phyloP scores from a whole-genome alignment of 2,329 filamentous ascomycete genomes.

The Aspergillus versicolor region DNA sequence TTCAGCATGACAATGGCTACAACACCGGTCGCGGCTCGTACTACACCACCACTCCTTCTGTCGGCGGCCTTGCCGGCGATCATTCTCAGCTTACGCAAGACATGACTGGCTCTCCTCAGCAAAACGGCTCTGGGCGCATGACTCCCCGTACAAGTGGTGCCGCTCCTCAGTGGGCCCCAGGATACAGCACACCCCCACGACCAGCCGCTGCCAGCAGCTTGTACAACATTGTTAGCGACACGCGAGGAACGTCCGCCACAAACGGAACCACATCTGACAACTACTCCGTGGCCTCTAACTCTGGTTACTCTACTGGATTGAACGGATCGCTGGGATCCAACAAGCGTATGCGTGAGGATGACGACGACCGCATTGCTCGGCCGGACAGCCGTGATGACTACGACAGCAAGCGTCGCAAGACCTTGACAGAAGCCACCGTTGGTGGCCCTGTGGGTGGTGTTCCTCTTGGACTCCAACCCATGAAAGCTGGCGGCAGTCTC shows the following conservation, averaged over 20 bases:
- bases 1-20: slow-evolving; percentile 74
- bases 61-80: slow-evolving; percentile 67
- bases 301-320: slow-evolving; percentile 58
- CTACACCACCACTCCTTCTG: slow-evolving; percentile 67
- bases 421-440: slow-evolving; percentile 60
- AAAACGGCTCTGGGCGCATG: slow-evolving; percentile 76
- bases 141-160: slow-evolving; percentile 78
- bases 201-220: slow-evolving; percentile 70
- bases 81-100: slow-evolving; percentile 76
- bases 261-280: slow-evolving; percentile 68
- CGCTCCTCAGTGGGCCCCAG: slow-evolving; percentile 71
- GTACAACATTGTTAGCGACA: slow-evolving; percentile 86
- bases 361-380: slow-evolving; percentile 66
- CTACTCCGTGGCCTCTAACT: slow-evolving; percentile 68
- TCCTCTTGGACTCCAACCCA: slow-evolving; percentile 41
- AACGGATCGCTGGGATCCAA: slow-evolving; percentile 62
- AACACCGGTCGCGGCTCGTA: slow-evolving; percentile 71
- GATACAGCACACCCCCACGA: slow-evolving; percentile 79
- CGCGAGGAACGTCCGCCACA: slow-evolving; percentile 57
- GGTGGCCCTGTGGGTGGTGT: slow-evolving; percentile 46
- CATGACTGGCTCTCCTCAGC: slow-evolving; percentile 80
- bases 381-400: slow-evolving; percentile 62
- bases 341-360: slow-evolving; percentile 65
- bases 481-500: slow-evolving; percentile 44
- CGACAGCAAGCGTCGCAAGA: slow-evolving; percentile 75